Percentiles rank a stretch among this genome's conserved stretches.
These are phyloP conservation scores for Epichloe sp. DNA, from an alignment of 2,329 filamentous ascomycete genomes.

Conservation along the genomic window DNA sequence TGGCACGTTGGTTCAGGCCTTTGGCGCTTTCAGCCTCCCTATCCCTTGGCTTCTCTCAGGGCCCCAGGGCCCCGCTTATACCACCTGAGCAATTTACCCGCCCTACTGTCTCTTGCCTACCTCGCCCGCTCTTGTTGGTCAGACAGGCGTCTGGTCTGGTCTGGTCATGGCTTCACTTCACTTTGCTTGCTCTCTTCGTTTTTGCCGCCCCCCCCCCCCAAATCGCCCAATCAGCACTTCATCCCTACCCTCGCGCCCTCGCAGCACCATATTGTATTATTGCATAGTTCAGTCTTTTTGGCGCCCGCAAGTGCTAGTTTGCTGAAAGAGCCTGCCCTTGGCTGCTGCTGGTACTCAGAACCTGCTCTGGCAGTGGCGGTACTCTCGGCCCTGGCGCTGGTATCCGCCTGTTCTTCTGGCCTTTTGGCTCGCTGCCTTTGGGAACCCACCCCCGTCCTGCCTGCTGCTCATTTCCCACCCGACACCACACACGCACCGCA, in stretches of 20 bases:
- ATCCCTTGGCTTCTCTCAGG: neutral
- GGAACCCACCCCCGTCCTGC: conserved; percentile 3
- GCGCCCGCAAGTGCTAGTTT: neutral
- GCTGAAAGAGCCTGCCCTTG: neutral
- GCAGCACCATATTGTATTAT: neutral
- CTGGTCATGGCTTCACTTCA: neutral
- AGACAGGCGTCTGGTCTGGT: neutral
- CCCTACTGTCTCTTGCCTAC: neutral
- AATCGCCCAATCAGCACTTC: conserved; percentile 4
- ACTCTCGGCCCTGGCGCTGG: neutral
- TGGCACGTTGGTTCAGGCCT: neutral
- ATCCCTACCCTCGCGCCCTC: neutral
- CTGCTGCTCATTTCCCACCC: conserved; percentile 19
- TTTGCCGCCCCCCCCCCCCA: neutral
- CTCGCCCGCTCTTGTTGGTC: neutral
- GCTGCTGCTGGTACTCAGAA: neutral
- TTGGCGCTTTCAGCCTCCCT: neutral
- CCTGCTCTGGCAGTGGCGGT: neutral
- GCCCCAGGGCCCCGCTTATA: neutral
- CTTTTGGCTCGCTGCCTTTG: neutral
- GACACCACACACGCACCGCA: conserved; percentile 13
- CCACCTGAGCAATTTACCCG: neutral
- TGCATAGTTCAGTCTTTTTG: neutral
- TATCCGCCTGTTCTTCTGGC: conserved; percentile 2
- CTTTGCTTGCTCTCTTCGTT: neutral